Conservation (phyloP, 164 flowering plant genomes). For the Aristolochia contorta region DNA sequence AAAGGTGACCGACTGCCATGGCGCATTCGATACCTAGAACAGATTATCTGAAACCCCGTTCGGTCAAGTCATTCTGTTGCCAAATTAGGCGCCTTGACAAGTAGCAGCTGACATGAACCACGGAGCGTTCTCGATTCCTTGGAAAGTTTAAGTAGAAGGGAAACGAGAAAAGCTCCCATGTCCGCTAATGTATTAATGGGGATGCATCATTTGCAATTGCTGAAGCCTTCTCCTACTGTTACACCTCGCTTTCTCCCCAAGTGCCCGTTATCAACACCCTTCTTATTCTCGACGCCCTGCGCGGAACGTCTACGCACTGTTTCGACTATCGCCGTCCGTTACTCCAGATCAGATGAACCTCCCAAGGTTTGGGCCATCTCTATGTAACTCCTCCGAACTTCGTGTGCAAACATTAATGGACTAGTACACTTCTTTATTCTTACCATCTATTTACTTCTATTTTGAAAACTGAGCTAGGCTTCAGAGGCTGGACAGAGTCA, state of each 20-base stretch:
- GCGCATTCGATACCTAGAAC: too few species aligned
- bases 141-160: neutral
- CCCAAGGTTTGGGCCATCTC: conserved; percentile 22
- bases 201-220: conserved; percentile 32
- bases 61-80: too few species aligned
- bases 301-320: neutral
- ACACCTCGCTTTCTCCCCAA: conserved; percentile 11
- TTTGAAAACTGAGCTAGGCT: conserved; percentile 5
- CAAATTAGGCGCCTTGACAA: too few species aligned
- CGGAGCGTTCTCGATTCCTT: too few species aligned
- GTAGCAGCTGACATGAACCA: too few species aligned
- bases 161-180: neutral
- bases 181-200: conserved; percentile 19
- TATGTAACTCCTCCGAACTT: neutral
- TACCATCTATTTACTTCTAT: neutral
- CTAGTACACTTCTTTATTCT: neutral
- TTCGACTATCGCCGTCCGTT: conserved; percentile 14
- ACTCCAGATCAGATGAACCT: conserved; percentile 25
- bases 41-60: too few species aligned
- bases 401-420: neutral
- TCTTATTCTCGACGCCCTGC: neutral
- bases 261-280: conserved; percentile 6
- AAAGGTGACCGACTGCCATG: too few species aligned
- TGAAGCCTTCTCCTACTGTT: conserved; percentile 10
- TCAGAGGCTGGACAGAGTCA: conserved; percentile 15